phyloP scores from a whole-genome alignment of 1,284 basidiomycete species.

The Apiotrichum gracile region DNA sequence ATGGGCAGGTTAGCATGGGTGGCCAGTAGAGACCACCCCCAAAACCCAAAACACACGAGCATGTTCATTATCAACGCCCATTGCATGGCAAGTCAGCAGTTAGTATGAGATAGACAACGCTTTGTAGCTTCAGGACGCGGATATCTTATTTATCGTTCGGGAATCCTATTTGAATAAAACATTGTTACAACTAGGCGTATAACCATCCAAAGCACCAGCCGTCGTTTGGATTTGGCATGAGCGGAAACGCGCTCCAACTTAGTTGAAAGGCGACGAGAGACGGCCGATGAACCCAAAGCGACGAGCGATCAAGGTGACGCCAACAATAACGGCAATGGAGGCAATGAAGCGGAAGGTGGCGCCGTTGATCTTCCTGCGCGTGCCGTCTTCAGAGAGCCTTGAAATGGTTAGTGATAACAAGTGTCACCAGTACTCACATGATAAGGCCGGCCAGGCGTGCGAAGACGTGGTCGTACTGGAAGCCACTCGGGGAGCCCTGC shows the following conservation, averaged over 20 bases:
- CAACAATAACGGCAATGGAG: not conserved
- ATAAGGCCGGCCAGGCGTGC: not conserved
- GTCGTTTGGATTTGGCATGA: too few species aligned
- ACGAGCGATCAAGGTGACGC: not conserved
- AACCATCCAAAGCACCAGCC: too few species aligned
- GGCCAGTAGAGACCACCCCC: not conserved
- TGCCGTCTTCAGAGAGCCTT: not conserved
- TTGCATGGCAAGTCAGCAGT: too few species aligned
- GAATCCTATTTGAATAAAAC: too few species aligned
- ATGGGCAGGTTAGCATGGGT: constrained; percentile 35
- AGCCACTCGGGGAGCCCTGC: not conserved
- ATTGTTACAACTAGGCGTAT: too few species aligned
- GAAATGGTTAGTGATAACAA: not conserved
- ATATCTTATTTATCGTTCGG: too few species aligned
- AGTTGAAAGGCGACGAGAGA: not conserved
- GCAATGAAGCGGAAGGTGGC: not conserved
- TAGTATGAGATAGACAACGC: too few species aligned
- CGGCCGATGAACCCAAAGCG: not conserved
- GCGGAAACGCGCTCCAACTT: not conserved
- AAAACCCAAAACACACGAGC: too few species aligned
- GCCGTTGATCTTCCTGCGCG: not conserved
- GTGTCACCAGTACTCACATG: not conserved
- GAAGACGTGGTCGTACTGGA: not conserved
- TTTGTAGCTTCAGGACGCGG: too few species aligned
- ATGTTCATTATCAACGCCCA: too few species aligned